A percentile compares a stretch with the other conserved stretches of the same genome.
phyloP scores from a whole-genome alignment of 768 basidiomycete species.

The Russula emetica region DNA sequence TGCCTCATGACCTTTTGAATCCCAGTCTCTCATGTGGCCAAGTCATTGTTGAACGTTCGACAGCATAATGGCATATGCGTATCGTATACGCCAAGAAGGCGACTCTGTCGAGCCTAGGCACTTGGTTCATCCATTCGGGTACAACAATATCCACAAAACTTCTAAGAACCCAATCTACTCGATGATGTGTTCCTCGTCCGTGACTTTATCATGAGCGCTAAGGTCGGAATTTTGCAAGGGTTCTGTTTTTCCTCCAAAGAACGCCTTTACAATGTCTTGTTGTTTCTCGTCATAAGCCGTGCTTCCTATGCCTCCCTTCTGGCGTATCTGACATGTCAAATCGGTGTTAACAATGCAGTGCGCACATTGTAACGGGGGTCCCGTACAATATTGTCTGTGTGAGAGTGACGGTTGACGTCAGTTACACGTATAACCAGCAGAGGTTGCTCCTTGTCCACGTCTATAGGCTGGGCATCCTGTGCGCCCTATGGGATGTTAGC shows the following conservation, averaged over 20 bases:
- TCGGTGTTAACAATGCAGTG: background rate
- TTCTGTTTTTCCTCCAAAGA: constrained; percentile 49
- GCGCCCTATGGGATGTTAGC: constrained; percentile 32
- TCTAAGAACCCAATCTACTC: constrained; percentile 7
- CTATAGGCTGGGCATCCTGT: constrained; percentile 29
- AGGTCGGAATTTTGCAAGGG: constrained; percentile 27
- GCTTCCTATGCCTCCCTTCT: constrained; percentile 73
- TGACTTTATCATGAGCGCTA: constrained; percentile 33
- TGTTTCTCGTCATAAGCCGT: constrained; percentile 70
- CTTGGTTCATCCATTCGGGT: background rate
- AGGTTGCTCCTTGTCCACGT: constrained; percentile 33
- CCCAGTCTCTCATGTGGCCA: background rate
- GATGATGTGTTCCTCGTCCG: background rate
- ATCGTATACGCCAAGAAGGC: background rate
- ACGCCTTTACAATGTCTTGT: constrained; percentile 59
- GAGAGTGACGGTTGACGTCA: constrained; percentile 52
- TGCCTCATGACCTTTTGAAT: background rate
- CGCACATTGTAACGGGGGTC: background rate
- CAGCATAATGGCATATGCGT: background rate
- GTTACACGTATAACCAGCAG: constrained; percentile 45
- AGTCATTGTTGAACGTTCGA: background rate
- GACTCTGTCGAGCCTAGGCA: background rate
- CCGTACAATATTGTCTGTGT: constrained; percentile 55
- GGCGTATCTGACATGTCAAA: constrained; percentile 45
- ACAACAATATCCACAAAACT: background rate